Percentiles rank a stretch among this genome's conserved stretches.
phyloP scores from a whole-genome alignment of 2,329 filamentous ascomycete species.

The Pseudopithomyces maydicus region DNA sequence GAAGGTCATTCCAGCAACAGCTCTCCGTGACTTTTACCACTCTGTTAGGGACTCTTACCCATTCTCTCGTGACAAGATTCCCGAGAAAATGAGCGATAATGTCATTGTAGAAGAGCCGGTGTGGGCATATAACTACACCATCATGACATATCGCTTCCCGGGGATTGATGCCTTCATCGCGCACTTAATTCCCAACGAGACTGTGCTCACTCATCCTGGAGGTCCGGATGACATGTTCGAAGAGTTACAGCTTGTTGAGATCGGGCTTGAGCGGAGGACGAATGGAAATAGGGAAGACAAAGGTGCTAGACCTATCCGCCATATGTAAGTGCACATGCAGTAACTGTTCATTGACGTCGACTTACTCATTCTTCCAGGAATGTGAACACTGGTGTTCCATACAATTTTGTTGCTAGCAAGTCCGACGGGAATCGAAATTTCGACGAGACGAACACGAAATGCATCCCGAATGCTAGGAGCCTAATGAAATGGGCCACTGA shows the following conservation, averaged over 20 bases:
- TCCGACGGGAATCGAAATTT: constrained; percentile 43
- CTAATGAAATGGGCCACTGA: constrained; percentile 62
- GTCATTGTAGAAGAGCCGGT: background rate
- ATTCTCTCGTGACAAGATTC: constrained; percentile 24
- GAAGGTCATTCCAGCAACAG: constrained; percentile 29
- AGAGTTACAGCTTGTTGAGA: constrained; percentile 48
- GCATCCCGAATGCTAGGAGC: constrained; percentile 57
- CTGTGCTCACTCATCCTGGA: constrained; percentile 55
- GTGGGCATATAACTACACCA: constrained; percentile 49
- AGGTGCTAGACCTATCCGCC: constrained; percentile 55
- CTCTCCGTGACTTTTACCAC: constrained; percentile 36
- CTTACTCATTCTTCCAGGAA: constrained; percentile 28
- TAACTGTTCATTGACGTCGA: too few species aligned
- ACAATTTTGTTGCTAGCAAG: constrained; percentile 65
- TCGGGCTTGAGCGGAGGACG: constrained; percentile 34
- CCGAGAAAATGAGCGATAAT: background rate
- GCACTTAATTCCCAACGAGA: constrained; percentile 62
- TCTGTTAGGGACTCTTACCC: constrained; percentile 37
- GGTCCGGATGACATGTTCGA: constrained; percentile 68
- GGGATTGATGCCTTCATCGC: constrained; percentile 53
- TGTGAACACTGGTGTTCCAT: constrained; percentile 66
- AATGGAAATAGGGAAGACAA: constrained; percentile 30
- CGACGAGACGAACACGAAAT: constrained; percentile 30
- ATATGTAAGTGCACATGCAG: constrained; percentile 40
- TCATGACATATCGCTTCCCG: constrained; percentile 54